A percentile compares a stretch with the other conserved stretches of the same genome.
These are phyloP conservation scores for Boletus insuetus DNA, from an alignment of 768 basidiomycete genomes.

Conservation along the genomic window DNA sequence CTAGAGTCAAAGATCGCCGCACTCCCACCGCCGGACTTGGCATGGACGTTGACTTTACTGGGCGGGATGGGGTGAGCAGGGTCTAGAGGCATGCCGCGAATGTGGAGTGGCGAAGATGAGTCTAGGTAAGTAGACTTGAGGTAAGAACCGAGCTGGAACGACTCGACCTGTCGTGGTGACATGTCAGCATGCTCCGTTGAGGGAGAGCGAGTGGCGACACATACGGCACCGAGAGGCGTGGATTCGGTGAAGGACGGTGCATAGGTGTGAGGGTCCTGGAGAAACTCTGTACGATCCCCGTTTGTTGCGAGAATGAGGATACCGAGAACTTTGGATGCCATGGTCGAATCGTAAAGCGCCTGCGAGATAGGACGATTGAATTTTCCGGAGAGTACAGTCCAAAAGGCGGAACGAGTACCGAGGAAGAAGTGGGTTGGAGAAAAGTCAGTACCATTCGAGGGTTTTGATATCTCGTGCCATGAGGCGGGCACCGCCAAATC, in stretches of 20 bases:
- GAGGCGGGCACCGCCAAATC: conserved; percentile 30
- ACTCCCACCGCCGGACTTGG: conserved; percentile 80
- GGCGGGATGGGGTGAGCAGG: conserved; percentile 56
- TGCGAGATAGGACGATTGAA: not conserved
- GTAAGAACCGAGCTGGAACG: conserved; percentile 58
- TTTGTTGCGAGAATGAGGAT: conserved; percentile 75
- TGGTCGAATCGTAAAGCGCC: conserved; percentile 17
- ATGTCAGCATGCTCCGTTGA: conserved; percentile 4
- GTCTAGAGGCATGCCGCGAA: conserved; percentile 65
- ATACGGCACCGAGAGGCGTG: conserved; percentile 74
- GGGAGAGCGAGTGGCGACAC: conserved; percentile 14
- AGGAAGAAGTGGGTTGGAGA: conserved; percentile 11
- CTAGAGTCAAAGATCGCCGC: conserved; percentile 81
- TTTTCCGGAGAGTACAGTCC: not conserved
- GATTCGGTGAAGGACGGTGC: conserved; percentile 60
- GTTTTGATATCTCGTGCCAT: conserved; percentile 31
- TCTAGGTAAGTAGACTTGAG: conserved; percentile 68
- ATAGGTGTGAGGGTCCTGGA: conserved; percentile 72
- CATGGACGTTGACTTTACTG: conserved; percentile 67
- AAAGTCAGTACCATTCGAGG: conserved; percentile 9
- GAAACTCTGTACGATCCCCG: conserved; percentile 67
- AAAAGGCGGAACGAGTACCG: not conserved
- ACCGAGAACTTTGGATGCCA: conserved; percentile 52
- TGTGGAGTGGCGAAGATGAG: conserved; percentile 61
- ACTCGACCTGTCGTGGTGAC: conserved; percentile 51